These are phyloP conservation scores for Calocybe gambosa DNA, from an alignment of 1,284 basidiomycete genomes.

Conservation along the genomic window DNA sequence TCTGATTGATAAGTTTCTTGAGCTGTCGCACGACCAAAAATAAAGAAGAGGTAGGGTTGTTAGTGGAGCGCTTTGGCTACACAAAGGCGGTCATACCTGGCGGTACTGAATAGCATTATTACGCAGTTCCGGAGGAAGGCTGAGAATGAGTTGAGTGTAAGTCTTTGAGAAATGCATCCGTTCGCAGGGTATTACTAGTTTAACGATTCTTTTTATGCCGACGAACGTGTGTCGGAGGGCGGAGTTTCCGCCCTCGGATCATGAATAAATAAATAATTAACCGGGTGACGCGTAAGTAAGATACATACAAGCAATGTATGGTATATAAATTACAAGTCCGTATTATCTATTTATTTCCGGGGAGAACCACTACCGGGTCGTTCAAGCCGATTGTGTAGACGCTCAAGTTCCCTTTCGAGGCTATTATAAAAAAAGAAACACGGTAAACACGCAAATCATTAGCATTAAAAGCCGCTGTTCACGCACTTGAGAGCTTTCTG, in stretches of 20 bases:
- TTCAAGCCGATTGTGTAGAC: conserved; percentile 58
- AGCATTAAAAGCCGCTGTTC: background rate
- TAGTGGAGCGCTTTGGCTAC: background rate
- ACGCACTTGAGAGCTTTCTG: conserved; percentile 64
- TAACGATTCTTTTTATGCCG: conserved; percentile 3
- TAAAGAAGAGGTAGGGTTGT: background rate
- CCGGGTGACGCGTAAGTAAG: conserved; percentile 15
- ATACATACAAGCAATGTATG: conserved; percentile 12
- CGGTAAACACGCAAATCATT: background rate
- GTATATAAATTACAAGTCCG: conserved; percentile 5
- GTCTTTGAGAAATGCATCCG: conserved; percentile 78
- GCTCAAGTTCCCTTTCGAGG: conserved; percentile 64
- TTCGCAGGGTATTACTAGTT: background rate
- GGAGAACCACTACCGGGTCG: conserved; percentile 35
- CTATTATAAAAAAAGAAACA: conserved; percentile 27
- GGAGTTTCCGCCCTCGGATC: background rate
- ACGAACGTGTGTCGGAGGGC: conserved; percentile 10
- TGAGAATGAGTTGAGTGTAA: conserved; percentile 62
- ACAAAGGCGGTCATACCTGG: conserved; percentile 44
- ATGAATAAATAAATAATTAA: conserved; percentile 12
- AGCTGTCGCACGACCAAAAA: conserved; percentile 43
- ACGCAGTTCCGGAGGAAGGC: conserved; percentile 71
- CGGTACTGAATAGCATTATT: conserved; percentile 84
- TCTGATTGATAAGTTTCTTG: conserved; percentile 88
- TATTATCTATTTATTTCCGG: conserved; percentile 22